Base-by-base conservation (phyloP, 2,329 filamentous ascomycete genomes). In the Cercospora janseana region DNA sequence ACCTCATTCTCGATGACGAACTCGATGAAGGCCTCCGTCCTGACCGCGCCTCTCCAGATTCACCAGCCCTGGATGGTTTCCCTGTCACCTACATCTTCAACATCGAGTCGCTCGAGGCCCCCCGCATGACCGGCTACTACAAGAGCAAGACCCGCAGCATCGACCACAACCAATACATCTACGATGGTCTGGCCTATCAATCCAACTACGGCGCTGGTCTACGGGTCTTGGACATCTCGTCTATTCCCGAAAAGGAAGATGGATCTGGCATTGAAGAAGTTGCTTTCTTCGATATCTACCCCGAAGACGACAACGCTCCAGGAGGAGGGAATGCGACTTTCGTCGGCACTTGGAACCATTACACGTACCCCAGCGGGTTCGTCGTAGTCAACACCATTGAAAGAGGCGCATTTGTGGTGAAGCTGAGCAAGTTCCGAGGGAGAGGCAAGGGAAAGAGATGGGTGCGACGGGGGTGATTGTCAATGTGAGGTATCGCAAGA, bases 311-410 rank as follows among this genome's bases (percentile, higher is more conserved):
- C 34, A 55, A 60, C 49, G 44, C 44, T 18, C 37, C 52, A 15
- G 54, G 40, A 26, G 51, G 48, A 24, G 49, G 51, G n/a, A 34
- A 46, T 23, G 42, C 44, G 10, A 51, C 45, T 16, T 57, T 53
- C 41, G 51, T 57, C 6, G 55, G 57, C 6, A 52, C 49, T 15
- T 55, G 50, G 46, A 74, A 69, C 20, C 70, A 71, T 42, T 79
- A 76, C 52, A 73, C 74, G 1, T 79, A 78, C 61, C 71, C 71
- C 57, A 73, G 69, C 1, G 77, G 76, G 1, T 73, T 72, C 56
- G 70, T 79, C 49, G 69, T 79, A 6, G 61, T 79, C 55, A 78
- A 79, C 63, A 76, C 71, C 3, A 79, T 79, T 49, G 76, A 79
- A 64, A 66, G 75, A 4, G 77, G 77, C 43, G 69, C 71, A 4